Conservation (phyloP, 225 moss, liverwort and hornwort genomes). For the Thuidium tamariscinum region DNA sequence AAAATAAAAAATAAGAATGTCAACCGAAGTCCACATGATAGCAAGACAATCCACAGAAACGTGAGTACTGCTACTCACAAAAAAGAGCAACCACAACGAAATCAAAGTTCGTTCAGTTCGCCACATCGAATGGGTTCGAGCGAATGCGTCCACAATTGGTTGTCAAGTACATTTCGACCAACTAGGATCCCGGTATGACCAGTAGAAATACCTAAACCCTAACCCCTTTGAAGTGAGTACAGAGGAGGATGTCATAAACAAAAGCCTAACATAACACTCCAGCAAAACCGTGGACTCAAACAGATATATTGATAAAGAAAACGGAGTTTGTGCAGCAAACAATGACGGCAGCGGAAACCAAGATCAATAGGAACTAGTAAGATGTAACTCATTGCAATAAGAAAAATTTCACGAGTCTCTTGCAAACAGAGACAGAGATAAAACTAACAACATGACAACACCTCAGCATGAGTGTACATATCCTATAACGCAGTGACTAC, state of each 20-base stretch:
- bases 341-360: neutral
- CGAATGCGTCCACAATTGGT: no score
- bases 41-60: neutral
- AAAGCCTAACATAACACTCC: neutral
- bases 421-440: constrained; percentile 19
- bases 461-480: constrained; percentile 36
- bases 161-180: neutral
- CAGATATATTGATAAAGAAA: neutral
- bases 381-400: constrained; percentile 26
- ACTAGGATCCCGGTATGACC: neutral
- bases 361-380: neutral
- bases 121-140: neutral
- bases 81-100: neutral
- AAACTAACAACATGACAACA: constrained; percentile 19
- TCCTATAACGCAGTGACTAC: constrained; percentile 15
- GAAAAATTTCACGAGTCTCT: constrained; percentile 32
- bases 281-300: neutral
- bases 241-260: neutral
- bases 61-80: neutral
- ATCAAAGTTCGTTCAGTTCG: neutral
- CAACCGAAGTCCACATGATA: neutral
- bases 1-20: neutral
- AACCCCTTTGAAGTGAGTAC: neutral
- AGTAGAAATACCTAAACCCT: neutral
- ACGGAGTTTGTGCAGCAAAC: neutral